These are phyloP conservation scores for Clitopilus hobsonii DNA, from an alignment of 768 basidiomycete genomes.

Conservation along the genomic window DNA sequence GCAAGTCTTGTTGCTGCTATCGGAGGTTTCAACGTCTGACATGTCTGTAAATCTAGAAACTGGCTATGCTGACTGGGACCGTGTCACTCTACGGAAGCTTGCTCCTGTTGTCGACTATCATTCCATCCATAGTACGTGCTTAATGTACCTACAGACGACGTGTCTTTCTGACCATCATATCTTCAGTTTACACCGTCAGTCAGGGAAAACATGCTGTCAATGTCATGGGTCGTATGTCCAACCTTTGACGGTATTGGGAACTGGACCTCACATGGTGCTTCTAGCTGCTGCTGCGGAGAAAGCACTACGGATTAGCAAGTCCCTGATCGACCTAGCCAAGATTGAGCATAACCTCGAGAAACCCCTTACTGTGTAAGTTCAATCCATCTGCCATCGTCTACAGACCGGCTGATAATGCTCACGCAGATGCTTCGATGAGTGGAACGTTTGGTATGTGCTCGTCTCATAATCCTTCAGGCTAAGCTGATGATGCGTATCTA, in stretches of 20 bases:
- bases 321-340: slow-evolving; percentile 47
- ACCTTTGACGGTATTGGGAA: neutral
- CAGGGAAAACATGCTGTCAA: slow-evolving; percentile 45
- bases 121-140: slow-evolving; percentile 33
- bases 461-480: neutral
- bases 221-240: slow-evolving; percentile 42
- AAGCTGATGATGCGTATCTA: no score
- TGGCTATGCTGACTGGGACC: slow-evolving; percentile 38
- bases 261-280: neutral
- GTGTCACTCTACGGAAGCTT: slow-evolving; percentile 32
- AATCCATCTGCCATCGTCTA: neutral
- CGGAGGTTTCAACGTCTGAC: neutral
- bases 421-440: slow-evolving; percentile 46
- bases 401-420: neutral
- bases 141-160: neutral
- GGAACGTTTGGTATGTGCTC: slow-evolving; percentile 43
- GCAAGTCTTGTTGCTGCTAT: slow-evolving; percentile 14
- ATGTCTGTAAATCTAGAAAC: slow-evolving; percentile 25
- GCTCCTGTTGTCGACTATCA: slow-evolving; percentile 48
- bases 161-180: neutral
- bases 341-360: slow-evolving; percentile 32
- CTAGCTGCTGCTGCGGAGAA: slow-evolving; percentile 48
- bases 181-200: slow-evolving; percentile 34
- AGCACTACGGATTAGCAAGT: slow-evolving; percentile 44
- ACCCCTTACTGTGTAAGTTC: slow-evolving; percentile 30